Evolutionary conservation across 441 rosid species (phyloP).

Genomic region (Adansonia rubrostipa): DNA sequence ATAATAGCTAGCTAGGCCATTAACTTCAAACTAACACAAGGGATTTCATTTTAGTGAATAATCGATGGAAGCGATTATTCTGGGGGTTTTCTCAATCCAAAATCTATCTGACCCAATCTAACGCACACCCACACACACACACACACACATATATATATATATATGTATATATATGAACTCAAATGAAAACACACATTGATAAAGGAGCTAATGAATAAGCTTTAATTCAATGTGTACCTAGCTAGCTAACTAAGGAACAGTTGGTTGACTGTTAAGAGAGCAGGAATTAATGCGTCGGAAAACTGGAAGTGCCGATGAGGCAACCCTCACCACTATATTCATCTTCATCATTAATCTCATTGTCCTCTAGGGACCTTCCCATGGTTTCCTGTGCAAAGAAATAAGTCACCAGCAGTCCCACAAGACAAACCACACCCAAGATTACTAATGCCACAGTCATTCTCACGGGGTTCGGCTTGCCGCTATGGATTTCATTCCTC

Average conservation of each 20-base stretch:
- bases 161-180: not conserved
- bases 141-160: not conserved
- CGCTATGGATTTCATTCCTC: not conserved
- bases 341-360: constrained; percentile 43
- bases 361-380: constrained; percentile 79
- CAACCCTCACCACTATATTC: not conserved
- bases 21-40: no score
- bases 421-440: constrained; percentile 55
- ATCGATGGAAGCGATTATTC: no score
- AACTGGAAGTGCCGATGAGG: no score
- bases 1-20: no score
- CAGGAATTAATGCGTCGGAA: not conserved
- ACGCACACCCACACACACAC: no score
- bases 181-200: not conserved
- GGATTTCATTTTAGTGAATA: no score
- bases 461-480: constrained; percentile 22
- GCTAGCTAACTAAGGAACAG: not conserved
- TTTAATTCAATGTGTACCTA: not conserved
- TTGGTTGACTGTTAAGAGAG: not conserved
- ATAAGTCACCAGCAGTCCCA: constrained; percentile 55
- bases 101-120: not conserved
- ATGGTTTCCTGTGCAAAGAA: constrained; percentile 63
- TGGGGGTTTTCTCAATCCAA: no score
- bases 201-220: not conserved
- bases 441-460: constrained; percentile 46